Evolutionary conservation across 768 basidiomycete genomes (phyloP).

Genomic region (Collybiopsis luxurians): DNA sequence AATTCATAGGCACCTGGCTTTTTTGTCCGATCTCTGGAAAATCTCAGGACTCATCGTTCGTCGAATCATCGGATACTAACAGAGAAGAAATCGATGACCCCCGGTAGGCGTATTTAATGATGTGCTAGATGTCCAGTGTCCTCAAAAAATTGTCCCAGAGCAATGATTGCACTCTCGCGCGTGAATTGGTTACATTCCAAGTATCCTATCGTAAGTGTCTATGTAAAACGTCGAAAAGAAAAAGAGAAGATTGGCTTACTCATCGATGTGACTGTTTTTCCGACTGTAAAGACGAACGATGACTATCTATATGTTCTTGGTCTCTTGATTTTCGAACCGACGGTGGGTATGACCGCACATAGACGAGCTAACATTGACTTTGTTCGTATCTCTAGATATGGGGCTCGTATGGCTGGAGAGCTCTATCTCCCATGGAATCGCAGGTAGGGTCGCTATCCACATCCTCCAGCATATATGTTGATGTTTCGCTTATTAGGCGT

Average conservation of each 20-base stretch:
- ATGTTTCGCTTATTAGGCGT: slow-evolving; percentile 24
- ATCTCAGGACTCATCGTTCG: not conserved
- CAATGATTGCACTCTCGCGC: slow-evolving; percentile 37
- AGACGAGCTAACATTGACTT: not conserved
- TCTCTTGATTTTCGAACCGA: slow-evolving; percentile 36
- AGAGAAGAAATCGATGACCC: slow-evolving; percentile 28
- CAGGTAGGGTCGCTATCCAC: slow-evolving; percentile 26
- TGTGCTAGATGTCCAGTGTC: no score
- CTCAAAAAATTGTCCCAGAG: slow-evolving; percentile 4
- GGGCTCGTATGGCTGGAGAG: slow-evolving; percentile 43
- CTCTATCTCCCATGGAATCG: slow-evolving; percentile 39
- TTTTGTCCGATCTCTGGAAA: slow-evolving; percentile 28
- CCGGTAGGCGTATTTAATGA: no score
- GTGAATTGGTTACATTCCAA: slow-evolving; percentile 42
- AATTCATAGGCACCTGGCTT: slow-evolving; percentile 33
- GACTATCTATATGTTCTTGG: slow-evolving; percentile 41
- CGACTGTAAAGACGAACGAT: slow-evolving; percentile 33
- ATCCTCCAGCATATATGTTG: not conserved
- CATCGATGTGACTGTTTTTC: not conserved
- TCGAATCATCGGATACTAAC: not conserved
- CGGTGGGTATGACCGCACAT: slow-evolving; percentile 21
- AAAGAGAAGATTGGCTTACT: no score
- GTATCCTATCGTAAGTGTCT: slow-evolving; percentile 35
- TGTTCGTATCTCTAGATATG: slow-evolving; percentile 26
- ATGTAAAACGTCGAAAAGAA: not conserved